Evolutionary conservation across 2,329 filamentous ascomycete species (phyloP).

Genomic region (Monilinia fructicola): DNA sequence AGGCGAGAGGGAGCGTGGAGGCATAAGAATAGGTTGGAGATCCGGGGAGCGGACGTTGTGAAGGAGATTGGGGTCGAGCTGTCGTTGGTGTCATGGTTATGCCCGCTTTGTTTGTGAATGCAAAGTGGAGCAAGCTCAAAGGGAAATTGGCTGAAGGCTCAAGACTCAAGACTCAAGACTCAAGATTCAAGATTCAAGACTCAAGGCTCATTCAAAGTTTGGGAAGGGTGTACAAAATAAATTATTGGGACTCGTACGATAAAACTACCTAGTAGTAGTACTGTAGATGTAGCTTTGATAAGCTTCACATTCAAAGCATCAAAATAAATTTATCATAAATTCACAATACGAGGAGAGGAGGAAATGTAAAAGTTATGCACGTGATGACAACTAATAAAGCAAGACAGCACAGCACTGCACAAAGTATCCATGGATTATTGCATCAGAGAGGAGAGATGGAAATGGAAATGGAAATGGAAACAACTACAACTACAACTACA

Average conservation of each 20-base stretch:
- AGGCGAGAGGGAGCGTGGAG: slow-evolving; percentile 58
- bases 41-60: slow-evolving; percentile 58
- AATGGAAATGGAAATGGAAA: too few species aligned
- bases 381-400: slow-evolving; percentile 11
- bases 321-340: slow-evolving; percentile 3
- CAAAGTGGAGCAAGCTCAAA: slow-evolving; percentile 4
- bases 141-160: neutral
- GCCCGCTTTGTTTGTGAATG: slow-evolving; percentile 27
- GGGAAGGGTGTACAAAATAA: neutral
- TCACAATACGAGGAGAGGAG: too few species aligned
- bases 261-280: too few species aligned
- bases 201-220: neutral
- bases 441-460: too few species aligned
- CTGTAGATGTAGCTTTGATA: too few species aligned
- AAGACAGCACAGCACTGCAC: too few species aligned
- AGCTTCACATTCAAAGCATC: neutral
- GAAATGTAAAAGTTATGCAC: neutral
- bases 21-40: slow-evolving; percentile 64
- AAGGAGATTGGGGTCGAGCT: slow-evolving; percentile 47
- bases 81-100: slow-evolving; percentile 27
- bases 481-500: too few species aligned
- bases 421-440: too few species aligned
- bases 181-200: too few species aligned
- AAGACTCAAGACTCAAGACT: neutral
- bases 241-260: neutral